Base-by-base conservation (phyloP, 148 eudicot genomes). In the Dianthus caryophyllus region DNA sequence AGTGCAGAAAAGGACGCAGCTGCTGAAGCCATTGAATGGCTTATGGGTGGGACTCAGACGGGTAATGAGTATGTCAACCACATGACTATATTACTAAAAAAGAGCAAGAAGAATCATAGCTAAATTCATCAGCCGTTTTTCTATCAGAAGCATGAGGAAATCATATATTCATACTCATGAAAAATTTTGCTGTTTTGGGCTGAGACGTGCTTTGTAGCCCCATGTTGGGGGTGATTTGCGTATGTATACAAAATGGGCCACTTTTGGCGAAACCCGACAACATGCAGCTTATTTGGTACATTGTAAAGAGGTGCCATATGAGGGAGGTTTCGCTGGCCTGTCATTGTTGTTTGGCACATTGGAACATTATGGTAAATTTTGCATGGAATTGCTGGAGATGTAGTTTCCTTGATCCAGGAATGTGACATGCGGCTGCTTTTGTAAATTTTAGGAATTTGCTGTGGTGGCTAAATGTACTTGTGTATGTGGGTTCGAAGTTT, bases 1-100 rank as follows among this genome's bases (percentile, higher is more conserved):
- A 85, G 81, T 78, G 96, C 98, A 0, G 98, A 93, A 70, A 93
- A 93, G 70, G 95, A 87, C 76, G 98, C 96, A 36, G 98, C 98
- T 6, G 86, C 96, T n/a, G 95, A 89, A 84, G 98, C 96, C 58
- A 75, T 93, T 6, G 88, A 83, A 26, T 86, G 90, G 88, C 78
- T 93, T 16, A 76, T 70, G 78, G 82, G 90, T 41, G 86, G 86
- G 33, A 66, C 87, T 12, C 86, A 74, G 36, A 67, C 75, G 43
- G 85, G 88, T 30, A 78, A 65, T 46, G 96, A 85, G 46, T 64
- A 78, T 38, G 67, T 86, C 5, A 95, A 86, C 36, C 82, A 81
- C 59, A 83, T 85, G 95, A 83, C 96, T 11, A 78, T 83, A 84
- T 66, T 90, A 75, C 82, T 87, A 38, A 90, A 93, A 72, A 93